Percentiles rank a stretch among this genome's conserved stretches.
phyloP scores from a whole-genome alignment of 1,139 yeast species.

The Geotrichum australiense region DNA sequence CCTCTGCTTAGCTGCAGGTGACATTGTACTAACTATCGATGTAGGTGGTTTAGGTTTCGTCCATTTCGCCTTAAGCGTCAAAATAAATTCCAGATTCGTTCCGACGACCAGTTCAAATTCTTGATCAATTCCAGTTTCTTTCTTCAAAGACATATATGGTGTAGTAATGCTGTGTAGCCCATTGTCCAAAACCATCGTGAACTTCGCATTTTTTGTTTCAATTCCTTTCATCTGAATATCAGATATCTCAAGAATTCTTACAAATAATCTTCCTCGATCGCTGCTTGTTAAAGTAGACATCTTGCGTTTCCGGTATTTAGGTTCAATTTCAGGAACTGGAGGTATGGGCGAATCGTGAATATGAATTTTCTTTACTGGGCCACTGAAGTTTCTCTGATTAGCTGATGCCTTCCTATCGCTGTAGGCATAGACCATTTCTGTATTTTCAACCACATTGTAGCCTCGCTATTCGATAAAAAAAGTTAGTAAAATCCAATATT shows the following conservation, averaged over 20 bases:
- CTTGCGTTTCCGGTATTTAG: constrained; percentile 13
- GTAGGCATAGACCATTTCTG: constrained; percentile 31
- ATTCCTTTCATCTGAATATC: constrained; percentile 51
- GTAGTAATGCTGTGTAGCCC: constrained; percentile 84
- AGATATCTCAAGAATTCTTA: constrained; percentile 54
- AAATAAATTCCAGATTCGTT: constrained; percentile 55
- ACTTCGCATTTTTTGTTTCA: constrained; percentile 50
- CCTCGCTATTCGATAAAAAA: constrained; percentile 25
- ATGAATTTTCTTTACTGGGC: constrained; percentile 25
- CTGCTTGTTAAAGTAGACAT: constrained; percentile 10
- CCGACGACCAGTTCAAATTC: constrained; percentile 81
- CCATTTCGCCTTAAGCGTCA: constrained; percentile 63
- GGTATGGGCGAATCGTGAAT: constrained; percentile 10
- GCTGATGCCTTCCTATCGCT: constrained; percentile 17
- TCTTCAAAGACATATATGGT: constrained; percentile 46
- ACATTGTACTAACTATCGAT: neutral
- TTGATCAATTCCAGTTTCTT: constrained; percentile 51
- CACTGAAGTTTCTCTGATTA: constrained; percentile 21
- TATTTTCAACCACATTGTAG: constrained; percentile 32
- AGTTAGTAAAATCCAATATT: neutral
- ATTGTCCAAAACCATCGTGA: constrained; percentile 73
- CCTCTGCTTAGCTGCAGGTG: constrained; percentile 2
- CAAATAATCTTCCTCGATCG: constrained; percentile 70
- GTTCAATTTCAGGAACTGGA: constrained; percentile 17
- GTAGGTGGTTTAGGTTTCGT: too few relatives aligned